Base-by-base conservation (phyloP, 495 filamentous ascomycete species). In the Niebla homalea region DNA sequence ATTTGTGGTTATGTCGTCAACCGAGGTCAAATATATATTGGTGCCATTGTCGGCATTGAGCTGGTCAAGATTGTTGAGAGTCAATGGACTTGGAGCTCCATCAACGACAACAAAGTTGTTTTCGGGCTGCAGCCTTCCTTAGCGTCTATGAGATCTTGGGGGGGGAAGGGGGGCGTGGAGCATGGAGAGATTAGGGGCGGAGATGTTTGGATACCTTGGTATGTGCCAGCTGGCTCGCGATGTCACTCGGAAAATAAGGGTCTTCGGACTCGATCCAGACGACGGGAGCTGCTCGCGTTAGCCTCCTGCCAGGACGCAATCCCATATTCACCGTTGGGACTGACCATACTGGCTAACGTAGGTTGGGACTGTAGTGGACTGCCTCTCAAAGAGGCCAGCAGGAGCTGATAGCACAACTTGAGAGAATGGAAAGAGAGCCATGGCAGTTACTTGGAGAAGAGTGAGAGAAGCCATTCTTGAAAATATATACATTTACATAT, bases 231-330 rank as follows among this genome's bases (percentile, higher is more conserved):
- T 82, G 78, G 15, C 67, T 58, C 32, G 60, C 63, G 49, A 84
- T 69, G 55, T 82, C 79, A 29, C 77, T 73, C 2, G 81, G 81
- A 25, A 67, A 65, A 57, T 81, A 83, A 36, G 59, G 52, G 21
- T 84, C 80, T 51, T 67, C 57, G 36, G 71, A 72, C 51, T 81
- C 67, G n/a, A 83, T 71, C 72, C 72, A 76, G 20, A 73, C 62
- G 5, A 73, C 46, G 1, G 72, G 71, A 35, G 72, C 70, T 75
- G 40, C 39, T 1, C 8, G 25, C 22, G 8, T 36, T 38, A 19
- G 55, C 20, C 12, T 18, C 8, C 8, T 7, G 6, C 7, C 16
- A 42, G 6, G n/a, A n/a, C n/a, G 39, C 16, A n/a, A 39, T 15
- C 20, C 11, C 35, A 20, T 4, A 8, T 3, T 45, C 11, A 36